These are phyloP conservation scores for Salix suchowensis DNA, from an alignment of 345 rosid genomes.

Conservation along the genomic window DNA sequence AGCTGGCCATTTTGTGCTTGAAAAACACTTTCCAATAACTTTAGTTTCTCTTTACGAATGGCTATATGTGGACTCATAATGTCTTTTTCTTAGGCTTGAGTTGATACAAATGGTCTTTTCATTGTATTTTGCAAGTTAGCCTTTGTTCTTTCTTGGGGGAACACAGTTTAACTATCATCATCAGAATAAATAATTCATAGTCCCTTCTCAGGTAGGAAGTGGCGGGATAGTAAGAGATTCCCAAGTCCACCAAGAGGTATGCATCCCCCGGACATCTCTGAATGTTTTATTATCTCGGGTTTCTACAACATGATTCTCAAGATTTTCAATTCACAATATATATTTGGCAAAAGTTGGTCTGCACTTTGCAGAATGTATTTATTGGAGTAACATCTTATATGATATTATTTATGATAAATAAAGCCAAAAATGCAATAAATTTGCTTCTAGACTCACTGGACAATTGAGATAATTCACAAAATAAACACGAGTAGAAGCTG, in stretches of 20 bases:
- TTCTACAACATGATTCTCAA: neutral
- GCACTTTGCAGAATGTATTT: neutral
- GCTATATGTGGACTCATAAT: neutral
- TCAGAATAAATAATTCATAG: neutral
- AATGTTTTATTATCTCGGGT: neutral
- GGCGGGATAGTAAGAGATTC: conserved; percentile 98
- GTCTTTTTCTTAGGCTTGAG: neutral
- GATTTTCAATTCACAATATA: neutral
- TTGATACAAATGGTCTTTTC: neutral
- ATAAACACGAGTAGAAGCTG: neutral
- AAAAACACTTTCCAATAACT: neutral
- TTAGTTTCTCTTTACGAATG: neutral
- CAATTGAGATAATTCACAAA: neutral
- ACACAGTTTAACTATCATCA: neutral
- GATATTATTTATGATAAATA: neutral
- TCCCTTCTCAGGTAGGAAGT: conserved; percentile 59
- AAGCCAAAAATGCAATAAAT: neutral
- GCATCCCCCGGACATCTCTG: neutral
- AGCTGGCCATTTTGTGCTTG: too few species aligned
- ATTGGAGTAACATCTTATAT: neutral
- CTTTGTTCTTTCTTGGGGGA: neutral
- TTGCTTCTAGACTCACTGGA: neutral
- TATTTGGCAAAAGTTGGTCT: neutral
- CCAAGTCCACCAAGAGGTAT: conserved; percentile 78
- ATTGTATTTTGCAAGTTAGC: neutral